Conservation (phyloP, 2,329 filamentous ascomycete species). For the Exophiala oligosperma region DNA sequence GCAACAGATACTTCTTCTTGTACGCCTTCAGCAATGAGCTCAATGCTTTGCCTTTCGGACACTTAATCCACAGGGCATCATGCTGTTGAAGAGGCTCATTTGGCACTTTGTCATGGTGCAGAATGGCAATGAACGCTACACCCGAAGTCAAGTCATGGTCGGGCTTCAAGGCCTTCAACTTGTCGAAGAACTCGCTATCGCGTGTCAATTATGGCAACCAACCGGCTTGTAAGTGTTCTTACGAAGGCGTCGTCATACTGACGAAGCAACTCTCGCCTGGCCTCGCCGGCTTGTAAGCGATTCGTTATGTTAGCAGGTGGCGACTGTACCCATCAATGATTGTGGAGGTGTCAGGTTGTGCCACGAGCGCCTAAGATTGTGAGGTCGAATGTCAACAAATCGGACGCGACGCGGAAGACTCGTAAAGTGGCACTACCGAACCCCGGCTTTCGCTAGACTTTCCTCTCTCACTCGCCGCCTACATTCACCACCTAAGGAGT, state of each 20-base stretch:
- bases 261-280: not conserved
- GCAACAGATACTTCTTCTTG: slow-evolving; percentile 5
- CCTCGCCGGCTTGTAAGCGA: not conserved
- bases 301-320: not conserved
- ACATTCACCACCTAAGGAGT: no score
- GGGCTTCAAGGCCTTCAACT: slow-evolving; percentile 6
- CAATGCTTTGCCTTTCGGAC: slow-evolving; percentile 8
- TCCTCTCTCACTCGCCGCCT: no score
- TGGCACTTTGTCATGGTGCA: slow-evolving; percentile 11
- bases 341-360: not conserved
- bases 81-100: not conserved
- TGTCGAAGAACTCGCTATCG: slow-evolving; percentile 11
- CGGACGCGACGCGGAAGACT: no score
- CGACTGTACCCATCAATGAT: not conserved
- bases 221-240: not conserved
- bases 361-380: no score
- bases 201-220: not conserved
- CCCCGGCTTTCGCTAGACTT: no score
- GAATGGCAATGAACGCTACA: slow-evolving; percentile 13
- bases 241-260: not conserved
- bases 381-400: no score
- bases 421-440: no score
- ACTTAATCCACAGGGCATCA: slow-evolving; percentile 17
- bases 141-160: slow-evolving; percentile 8
- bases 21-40: slow-evolving; percentile 11